Evolutionary conservation across 805 yeast species (phyloP), one percentile per base, ranked within the genome.

Genomic region (Yarrowia sp.): DNA sequence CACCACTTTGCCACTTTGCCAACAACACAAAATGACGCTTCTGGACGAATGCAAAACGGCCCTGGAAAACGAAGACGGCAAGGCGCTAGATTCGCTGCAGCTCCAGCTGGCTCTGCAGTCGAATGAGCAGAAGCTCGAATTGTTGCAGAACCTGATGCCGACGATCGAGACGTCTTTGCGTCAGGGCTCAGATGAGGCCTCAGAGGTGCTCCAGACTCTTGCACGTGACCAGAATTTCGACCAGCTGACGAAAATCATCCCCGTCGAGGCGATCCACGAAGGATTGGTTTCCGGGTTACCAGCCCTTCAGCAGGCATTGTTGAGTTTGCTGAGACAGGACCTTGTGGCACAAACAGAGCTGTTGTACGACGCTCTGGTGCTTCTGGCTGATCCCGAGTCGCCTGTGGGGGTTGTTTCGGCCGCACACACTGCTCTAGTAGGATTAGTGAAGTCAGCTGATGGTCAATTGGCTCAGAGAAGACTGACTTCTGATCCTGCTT

Each of bases 61-160:
- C 12, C 50, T 58, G 17, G 64, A 58, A 40, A 42, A 30, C 2
- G 9, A n/a, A 1, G 64, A 58, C 50, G 42, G 40, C 17, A 61
- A 61, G 15, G 55, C 66, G 7, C 38, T 61, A 5, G 66, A 61
- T 24, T 61, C 66, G 17, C 30, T 46, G 24, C 53, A 61, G 12
- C 30, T 61, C 5, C 66, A 61, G 38, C 66, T 61, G 7, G 50
- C 66, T 15, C 55, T 61, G 9, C 66, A 46, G 20, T 24, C 66
- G 3, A 61, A 47, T 8, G 53, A 46, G 13, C 13, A 36, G 13
- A 61, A 46, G 38, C 38, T 47, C 15, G 55, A 61, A 9, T 20
- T 61, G 1, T 36, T 61, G 9, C 14, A 8, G 2, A 6, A 13
- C 3, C 66, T 61, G 4, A 46, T 61, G 55, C 55, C 53, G 20